A percentile compares a stretch with the other conserved stretches of the same genome.
Conservation (phyloP, 1,284 basidiomycete genomes). For the Microbotryum intermedium region DNA sequence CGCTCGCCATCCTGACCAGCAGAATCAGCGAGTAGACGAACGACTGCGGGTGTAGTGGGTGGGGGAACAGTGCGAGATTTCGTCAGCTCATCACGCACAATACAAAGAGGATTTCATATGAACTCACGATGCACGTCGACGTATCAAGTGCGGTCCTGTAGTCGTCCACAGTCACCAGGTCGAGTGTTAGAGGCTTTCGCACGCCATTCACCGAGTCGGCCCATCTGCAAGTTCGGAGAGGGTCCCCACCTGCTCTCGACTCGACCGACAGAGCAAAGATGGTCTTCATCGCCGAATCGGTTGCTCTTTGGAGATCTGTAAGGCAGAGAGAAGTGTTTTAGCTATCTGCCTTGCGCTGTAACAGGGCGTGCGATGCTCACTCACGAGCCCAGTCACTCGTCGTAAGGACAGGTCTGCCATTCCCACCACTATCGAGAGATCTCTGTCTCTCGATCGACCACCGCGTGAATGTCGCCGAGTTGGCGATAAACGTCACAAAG, state of each 20-base stretch:
- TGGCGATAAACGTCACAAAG: conserved; percentile 20
- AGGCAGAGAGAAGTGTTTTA: background rate
- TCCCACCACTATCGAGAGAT: conserved; percentile 17
- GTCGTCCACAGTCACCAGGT: conserved; percentile 19
- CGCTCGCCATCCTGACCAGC: too few relatives aligned
- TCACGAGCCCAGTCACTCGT: conserved; percentile 4
- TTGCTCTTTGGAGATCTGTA: conserved; percentile 8
- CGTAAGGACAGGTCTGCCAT: conserved; percentile 16
- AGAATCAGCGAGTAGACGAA: conserved; percentile 20
- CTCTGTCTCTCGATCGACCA: conserved; percentile 20
- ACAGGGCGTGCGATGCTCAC: background rate
- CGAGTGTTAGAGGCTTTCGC: conserved; percentile 11
- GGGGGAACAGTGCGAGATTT: too few relatives aligned
- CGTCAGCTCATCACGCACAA: background rate
- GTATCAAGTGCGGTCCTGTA: conserved; percentile 28
- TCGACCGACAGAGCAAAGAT: conserved; percentile 17
- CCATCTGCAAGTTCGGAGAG: background rate
- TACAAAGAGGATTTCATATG: background rate
- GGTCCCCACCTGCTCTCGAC: background rate
- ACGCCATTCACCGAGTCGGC: conserved; percentile 3
- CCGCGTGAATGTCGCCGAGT: conserved; percentile 17
- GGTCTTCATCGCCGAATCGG: conserved; percentile 14
- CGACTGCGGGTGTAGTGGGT: background rate
- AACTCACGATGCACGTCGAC: conserved; percentile 20
- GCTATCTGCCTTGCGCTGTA: too few relatives aligned